A percentile compares a stretch with the other conserved stretches of the same genome.
Conservation (phyloP, 2,329 filamentous ascomycete genomes). For the Amauroascus verrucosus region DNA sequence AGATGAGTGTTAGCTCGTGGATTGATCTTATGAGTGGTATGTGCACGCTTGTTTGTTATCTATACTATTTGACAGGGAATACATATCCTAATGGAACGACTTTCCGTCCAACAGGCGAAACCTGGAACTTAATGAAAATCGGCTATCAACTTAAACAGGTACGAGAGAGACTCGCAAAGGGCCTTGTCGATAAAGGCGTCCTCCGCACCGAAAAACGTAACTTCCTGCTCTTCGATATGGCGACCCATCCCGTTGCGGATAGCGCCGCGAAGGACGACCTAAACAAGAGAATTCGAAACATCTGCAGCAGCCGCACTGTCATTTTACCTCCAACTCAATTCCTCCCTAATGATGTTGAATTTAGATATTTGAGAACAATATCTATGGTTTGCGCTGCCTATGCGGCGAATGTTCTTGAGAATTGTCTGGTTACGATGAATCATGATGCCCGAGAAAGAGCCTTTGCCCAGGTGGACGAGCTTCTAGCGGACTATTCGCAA, state of each 20-base stretch:
- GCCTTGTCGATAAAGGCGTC: conserved; percentile 96
- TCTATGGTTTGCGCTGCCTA: conserved; percentile 97
- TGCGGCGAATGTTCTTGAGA: conserved; percentile 94
- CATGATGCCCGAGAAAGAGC: conserved; percentile 90
- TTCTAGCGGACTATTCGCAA: conserved; percentile 92
- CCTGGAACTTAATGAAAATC: conserved; percentile 99
- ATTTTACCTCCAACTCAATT: conserved; percentile 79
- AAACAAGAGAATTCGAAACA: conserved; percentile 77
- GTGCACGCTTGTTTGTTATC: conserved; percentile 21
- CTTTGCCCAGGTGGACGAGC: conserved; percentile 92
- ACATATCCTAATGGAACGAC: conserved; percentile 7
- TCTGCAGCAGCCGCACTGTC: conserved; percentile 87
- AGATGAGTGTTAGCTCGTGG: conserved; percentile 99
- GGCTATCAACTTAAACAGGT: conserved; percentile 99
- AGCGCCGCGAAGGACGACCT: conserved; percentile 97
- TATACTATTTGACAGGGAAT: neutral
- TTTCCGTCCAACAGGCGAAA: conserved; percentile 59
- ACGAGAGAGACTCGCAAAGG: conserved; percentile 91
- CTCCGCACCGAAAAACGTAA: conserved; percentile 98
- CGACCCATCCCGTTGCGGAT: conserved; percentile 93
- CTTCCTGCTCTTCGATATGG: conserved; percentile 99
- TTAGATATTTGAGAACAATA: conserved; percentile 82
- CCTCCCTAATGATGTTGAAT: conserved; percentile 87
- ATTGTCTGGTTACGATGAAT: conserved; percentile 84
- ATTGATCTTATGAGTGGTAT: conserved; percentile 97